Conservation (phyloP, 1,139 yeast species). For the Geotrichum histeridarum region DNA sequence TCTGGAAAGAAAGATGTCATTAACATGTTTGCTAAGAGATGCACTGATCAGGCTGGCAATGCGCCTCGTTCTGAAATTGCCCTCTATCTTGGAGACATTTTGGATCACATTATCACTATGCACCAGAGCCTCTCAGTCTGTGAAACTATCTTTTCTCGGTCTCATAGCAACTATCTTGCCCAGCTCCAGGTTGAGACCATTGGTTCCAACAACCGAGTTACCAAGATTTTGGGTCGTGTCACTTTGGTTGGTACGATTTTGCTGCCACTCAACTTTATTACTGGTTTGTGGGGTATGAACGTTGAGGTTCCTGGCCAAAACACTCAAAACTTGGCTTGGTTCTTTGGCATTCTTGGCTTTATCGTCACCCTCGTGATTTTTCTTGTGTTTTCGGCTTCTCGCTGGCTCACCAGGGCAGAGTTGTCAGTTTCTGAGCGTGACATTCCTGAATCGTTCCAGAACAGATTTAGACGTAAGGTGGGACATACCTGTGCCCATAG, state of each 20-base stretch:
- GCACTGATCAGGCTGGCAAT: slow-evolving; percentile 60
- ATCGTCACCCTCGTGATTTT: slow-evolving; percentile 26
- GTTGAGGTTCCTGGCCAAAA: slow-evolving; percentile 75
- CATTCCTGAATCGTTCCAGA: background rate
- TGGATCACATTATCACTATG: slow-evolving; percentile 96
- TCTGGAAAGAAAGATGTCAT: slow-evolving; percentile 97
- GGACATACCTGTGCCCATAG: background rate
- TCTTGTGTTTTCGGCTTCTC: slow-evolving; percentile 25
- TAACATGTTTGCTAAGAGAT: slow-evolving; percentile 93
- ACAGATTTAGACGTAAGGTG: slow-evolving; percentile 1
- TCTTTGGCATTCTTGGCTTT: slow-evolving; percentile 57
- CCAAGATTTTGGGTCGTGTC: slow-evolving; percentile 82
- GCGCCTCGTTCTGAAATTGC: slow-evolving; percentile 44
- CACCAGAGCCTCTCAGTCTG: slow-evolving; percentile 82
- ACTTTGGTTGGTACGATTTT: slow-evolving; percentile 86
- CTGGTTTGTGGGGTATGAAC: slow-evolving; percentile 96
- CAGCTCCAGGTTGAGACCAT: slow-evolving; percentile 91
- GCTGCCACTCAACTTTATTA: slow-evolving; percentile 82
- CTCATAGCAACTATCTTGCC: slow-evolving; percentile 88
- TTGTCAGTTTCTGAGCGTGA: background rate
- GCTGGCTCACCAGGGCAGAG: slow-evolving; percentile 25
- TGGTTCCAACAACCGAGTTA: slow-evolving; percentile 74
- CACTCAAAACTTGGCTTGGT: slow-evolving; percentile 49
- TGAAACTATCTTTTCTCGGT: slow-evolving; percentile 87
- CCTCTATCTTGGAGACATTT: slow-evolving; percentile 90